phyloP scores from a whole-genome alignment of 2,329 filamentous ascomycete species.

The Conoideocrella luteorostrata region DNA sequence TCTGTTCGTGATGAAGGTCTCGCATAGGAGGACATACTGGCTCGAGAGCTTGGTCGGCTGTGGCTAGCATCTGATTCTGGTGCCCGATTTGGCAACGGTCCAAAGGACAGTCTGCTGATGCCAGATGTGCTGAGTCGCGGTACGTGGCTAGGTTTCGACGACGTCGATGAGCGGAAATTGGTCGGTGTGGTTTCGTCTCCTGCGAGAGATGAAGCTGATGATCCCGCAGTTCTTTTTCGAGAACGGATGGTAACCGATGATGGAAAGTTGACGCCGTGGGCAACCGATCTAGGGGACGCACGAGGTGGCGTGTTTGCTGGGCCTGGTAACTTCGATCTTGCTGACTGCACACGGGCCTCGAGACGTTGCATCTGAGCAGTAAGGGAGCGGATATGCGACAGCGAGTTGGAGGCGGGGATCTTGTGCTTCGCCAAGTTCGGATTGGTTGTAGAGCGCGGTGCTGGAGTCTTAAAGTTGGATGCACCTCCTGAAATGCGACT shows the following conservation, averaged over 20 bases:
- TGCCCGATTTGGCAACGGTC: conserved; percentile 51
- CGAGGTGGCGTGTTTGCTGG: conserved; percentile 72
- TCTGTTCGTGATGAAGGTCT: conserved; percentile 49
- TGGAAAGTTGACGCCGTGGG: conserved; percentile 24
- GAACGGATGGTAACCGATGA: conserved; percentile 59
- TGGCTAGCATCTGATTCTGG: conserved; percentile 44
- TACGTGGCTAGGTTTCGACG: conserved; percentile 42
- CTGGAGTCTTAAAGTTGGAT: conserved; percentile 39
- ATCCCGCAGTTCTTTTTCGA: conserved; percentile 60
- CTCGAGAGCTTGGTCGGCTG: conserved; percentile 65
- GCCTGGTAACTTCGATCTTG: conserved; percentile 83
- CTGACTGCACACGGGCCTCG: conserved; percentile 87
- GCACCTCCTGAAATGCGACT: conserved; percentile 41
- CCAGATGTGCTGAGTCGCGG: conserved; percentile 56
- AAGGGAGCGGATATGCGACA: conserved; percentile 87
- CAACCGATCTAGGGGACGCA: conserved; percentile 59
- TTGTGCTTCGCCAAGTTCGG: conserved; percentile 45
- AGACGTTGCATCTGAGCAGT: conserved; percentile 97
- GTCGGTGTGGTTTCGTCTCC: conserved; percentile 47
- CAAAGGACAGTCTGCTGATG: conserved; percentile 58
- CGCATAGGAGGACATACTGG: conserved; percentile 52
- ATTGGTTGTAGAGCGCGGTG: conserved; percentile 42
- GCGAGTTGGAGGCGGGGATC: conserved; percentile 58
- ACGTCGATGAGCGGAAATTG: conserved; percentile 29
- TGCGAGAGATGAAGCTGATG: conserved; percentile 41